Conservation (phyloP, 192 early-diverging fungal species). For the Entomortierella beljakovae region DNA sequence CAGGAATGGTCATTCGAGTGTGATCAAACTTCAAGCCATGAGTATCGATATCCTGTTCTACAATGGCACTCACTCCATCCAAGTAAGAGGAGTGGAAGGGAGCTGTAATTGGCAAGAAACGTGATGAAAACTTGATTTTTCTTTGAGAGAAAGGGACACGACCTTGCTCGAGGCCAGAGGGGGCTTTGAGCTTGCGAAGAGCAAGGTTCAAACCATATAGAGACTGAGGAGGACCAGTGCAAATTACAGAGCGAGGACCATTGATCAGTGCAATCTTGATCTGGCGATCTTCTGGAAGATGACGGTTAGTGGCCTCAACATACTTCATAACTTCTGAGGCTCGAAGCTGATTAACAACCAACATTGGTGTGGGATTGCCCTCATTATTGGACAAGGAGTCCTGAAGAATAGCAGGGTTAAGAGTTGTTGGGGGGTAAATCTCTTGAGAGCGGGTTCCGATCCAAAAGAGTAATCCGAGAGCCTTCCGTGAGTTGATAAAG, state of each 20-base stretch:
- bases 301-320: constrained; percentile 87
- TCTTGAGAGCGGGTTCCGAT: constrained; percentile 85
- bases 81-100: constrained; percentile 93
- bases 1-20: constrained; percentile 75
- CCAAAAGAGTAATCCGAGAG: constrained; percentile 85
- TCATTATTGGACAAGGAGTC: constrained; percentile 91
- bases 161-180: constrained; percentile 85
- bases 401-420: constrained; percentile 89
- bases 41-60: constrained; percentile 77
- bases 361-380: constrained; percentile 93
- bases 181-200: constrained; percentile 92
- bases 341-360: constrained; percentile 87
- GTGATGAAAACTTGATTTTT: constrained; percentile 90
- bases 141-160: constrained; percentile 90
- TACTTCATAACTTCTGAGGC: constrained; percentile 87
- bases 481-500: constrained; percentile 77
- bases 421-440: constrained; percentile 80
- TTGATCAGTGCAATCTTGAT: constrained; percentile 92
- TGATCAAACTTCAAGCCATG: constrained; percentile 74
- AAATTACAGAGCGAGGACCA: constrained; percentile 89
- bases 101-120: constrained; percentile 92
- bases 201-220: constrained; percentile 93
- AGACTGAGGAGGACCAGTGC: constrained; percentile 90
- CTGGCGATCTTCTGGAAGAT: constrained; percentile 84
- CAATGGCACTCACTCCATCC: constrained; percentile 67